These are phyloP conservation scores for Senna tora DNA, from an alignment of 306 rosid species.

Conservation along the genomic window DNA sequence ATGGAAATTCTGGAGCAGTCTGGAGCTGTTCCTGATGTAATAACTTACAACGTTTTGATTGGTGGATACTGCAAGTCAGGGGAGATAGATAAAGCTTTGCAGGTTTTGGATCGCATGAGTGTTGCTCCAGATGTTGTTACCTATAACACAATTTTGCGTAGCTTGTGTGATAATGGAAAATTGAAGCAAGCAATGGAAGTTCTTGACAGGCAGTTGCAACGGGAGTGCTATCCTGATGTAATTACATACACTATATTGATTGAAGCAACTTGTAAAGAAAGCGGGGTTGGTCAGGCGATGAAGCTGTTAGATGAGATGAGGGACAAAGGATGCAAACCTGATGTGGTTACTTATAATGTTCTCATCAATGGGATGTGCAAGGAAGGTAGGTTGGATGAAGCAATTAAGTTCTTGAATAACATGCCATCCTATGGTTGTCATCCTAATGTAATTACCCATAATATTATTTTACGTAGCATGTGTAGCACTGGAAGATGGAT, in stretches of 20 bases:
- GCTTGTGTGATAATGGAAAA: slow-evolving; percentile 78
- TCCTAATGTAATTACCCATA: slow-evolving; percentile 82
- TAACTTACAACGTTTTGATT: slow-evolving; percentile 84
- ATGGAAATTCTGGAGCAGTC: slow-evolving; percentile 77
- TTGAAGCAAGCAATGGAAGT: slow-evolving; percentile 90
- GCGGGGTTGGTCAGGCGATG: slow-evolving; percentile 89
- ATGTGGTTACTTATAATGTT: slow-evolving; percentile 89
- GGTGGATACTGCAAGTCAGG: slow-evolving; percentile 85
- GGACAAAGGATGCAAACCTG: slow-evolving; percentile 82
- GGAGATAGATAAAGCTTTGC: slow-evolving; percentile 76
- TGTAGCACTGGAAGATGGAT: slow-evolving; percentile 93
- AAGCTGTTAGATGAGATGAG: slow-evolving; percentile 89
- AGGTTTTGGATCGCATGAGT: slow-evolving; percentile 80
- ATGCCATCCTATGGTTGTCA: slow-evolving; percentile 73
- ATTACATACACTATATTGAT: slow-evolving; percentile 88
- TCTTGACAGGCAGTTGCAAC: slow-evolving; percentile 70
- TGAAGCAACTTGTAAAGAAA: slow-evolving; percentile 89
- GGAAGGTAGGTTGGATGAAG: slow-evolving; percentile 89
- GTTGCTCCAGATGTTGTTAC: slow-evolving; percentile 91
- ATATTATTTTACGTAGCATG: slow-evolving; percentile 84
- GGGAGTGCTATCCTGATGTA: slow-evolving; percentile 91
- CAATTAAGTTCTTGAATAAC: slow-evolving; percentile 64
- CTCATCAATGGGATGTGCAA: slow-evolving; percentile 90
- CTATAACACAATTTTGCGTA: slow-evolving; percentile 76
- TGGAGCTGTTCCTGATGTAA: slow-evolving; percentile 81